A percentile compares a stretch with the other conserved stretches of the same genome.
Conservation (phyloP, 164 flowering plant genomes). For the Platanus orientalis region DNA sequence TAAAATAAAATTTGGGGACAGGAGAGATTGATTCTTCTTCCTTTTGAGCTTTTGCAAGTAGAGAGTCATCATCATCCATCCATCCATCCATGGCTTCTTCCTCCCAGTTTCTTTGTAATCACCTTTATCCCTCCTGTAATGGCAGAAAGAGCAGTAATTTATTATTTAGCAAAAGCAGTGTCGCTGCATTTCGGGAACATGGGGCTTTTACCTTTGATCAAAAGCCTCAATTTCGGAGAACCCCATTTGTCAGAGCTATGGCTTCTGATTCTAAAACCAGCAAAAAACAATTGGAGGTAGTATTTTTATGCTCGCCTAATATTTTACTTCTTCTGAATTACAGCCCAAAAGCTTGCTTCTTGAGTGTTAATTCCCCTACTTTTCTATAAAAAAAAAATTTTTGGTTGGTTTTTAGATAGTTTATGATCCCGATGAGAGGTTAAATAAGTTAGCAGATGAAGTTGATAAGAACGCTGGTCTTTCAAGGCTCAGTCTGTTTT, state of each 20-base stretch:
- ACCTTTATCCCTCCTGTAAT: conserved; percentile 20
- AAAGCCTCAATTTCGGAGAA: conserved; percentile 21
- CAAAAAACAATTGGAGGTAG: conserved; percentile 60
- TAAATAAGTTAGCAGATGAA: conserved; percentile 74
- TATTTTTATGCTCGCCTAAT: neutral
- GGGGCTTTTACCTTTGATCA: conserved; percentile 24
- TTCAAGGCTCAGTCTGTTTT: conserved; percentile 79
- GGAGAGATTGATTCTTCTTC: too few species aligned
- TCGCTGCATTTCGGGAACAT: conserved; percentile 19
- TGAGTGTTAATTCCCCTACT: too few species aligned
- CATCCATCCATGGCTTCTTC: conserved; percentile 38
- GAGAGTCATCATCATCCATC: too few species aligned
- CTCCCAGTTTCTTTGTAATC: conserved; percentile 30
- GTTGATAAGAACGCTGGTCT: conserved; percentile 69
- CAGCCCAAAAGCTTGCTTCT: neutral
- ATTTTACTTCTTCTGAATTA: neutral
- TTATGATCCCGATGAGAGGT: conserved; percentile 68
- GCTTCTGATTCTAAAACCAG: conserved; percentile 34
- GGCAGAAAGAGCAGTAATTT: conserved; percentile 26
- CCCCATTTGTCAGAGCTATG: conserved; percentile 35
- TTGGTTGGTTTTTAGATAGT: conserved; percentile 45
- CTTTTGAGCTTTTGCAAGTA: too few species aligned
- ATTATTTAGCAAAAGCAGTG: conserved; percentile 13
- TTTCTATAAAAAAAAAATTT: neutral
- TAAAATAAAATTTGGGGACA: too few species aligned